Percentiles rank a stretch among this genome's conserved stretches.
These are phyloP conservation scores for Carex cristatella DNA, from an alignment of 176 grass and related monocot genomes.

Conservation along the genomic window DNA sequence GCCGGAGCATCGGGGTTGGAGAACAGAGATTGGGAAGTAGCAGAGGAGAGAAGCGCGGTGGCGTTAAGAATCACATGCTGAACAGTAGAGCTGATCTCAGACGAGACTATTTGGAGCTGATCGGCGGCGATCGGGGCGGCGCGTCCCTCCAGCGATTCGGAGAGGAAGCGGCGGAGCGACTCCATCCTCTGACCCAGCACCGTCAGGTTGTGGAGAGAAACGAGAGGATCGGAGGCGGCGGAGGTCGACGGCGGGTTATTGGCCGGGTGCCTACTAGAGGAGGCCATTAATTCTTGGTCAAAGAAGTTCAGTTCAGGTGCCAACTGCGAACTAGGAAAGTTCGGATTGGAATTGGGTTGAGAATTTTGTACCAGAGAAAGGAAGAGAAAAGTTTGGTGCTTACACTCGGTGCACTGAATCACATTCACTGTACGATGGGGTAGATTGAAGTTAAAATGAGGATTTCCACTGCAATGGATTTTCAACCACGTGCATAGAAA, in stretches of 20 bases:
- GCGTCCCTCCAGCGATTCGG: constrained; percentile 18
- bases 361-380: neutral
- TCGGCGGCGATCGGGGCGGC: constrained; percentile 15
- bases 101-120: constrained; percentile 42
- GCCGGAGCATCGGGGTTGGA: neutral
- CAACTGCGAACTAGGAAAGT: neutral
- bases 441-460: neutral
- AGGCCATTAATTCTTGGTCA: constrained; percentile 1
- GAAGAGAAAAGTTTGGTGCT: neutral
- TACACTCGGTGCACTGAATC: neutral
- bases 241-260: neutral
- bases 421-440: neutral
- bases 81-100: constrained; percentile 68
- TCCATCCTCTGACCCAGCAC: constrained; percentile 17
- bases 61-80: constrained; percentile 76
- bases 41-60: constrained; percentile 65
- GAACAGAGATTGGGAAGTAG: constrained; percentile 21
- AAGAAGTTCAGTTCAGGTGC: neutral
- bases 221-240: neutral
- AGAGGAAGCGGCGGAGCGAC: constrained; percentile 18
- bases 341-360: neutral
- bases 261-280: neutral
- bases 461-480: neutral
- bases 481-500: neutral
- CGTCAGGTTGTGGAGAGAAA: constrained; percentile 10